Percentiles rank a stretch among this genome's conserved stretches.
These are phyloP conservation scores for Kwoniella botswanensis DNA, from an alignment of 768 basidiomycete species.

Conservation along the genomic window DNA sequence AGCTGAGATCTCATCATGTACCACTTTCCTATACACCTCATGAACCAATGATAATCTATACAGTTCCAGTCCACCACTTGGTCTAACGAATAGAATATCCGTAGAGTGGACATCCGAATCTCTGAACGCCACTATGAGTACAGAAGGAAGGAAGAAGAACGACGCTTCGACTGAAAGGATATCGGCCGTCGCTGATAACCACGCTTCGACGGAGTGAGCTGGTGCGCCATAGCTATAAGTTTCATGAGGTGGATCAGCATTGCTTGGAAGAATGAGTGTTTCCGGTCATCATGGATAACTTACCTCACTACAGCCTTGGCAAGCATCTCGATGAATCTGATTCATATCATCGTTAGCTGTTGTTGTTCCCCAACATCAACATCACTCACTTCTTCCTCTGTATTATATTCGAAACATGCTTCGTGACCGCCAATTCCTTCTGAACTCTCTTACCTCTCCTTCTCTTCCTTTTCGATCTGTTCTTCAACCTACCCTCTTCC, in stretches of 20 bases:
- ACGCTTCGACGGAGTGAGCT: slow-evolving; percentile 44
- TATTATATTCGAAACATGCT: slow-evolving; percentile 43
- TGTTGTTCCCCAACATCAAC: background rate
- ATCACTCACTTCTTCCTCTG: slow-evolving; percentile 43
- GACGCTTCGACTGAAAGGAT: slow-evolving; percentile 46
- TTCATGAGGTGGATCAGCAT: background rate
- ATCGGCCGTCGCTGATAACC: slow-evolving; percentile 47
- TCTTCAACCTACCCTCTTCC: slow-evolving; percentile 25
- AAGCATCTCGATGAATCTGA: slow-evolving; percentile 48
- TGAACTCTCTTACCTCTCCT: slow-evolving; percentile 42
- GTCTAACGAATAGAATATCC: slow-evolving; percentile 44
- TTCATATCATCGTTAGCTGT: background rate
- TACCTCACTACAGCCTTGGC: slow-evolving; percentile 50
- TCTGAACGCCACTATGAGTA: slow-evolving; percentile 47
- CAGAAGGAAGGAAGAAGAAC: slow-evolving; percentile 50
- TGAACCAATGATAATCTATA: slow-evolving; percentile 48
- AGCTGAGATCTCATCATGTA: slow-evolving; percentile 49
- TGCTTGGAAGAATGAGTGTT: background rate
- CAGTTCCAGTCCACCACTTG: slow-evolving; percentile 45
- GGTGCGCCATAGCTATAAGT: slow-evolving; percentile 47
- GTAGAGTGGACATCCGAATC: slow-evolving; percentile 51
- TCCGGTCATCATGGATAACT: slow-evolving; percentile 8
- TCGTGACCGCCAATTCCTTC: slow-evolving; percentile 47
- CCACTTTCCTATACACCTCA: slow-evolving; percentile 48
- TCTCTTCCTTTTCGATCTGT: slow-evolving; percentile 11